These are phyloP conservation scores for Macaranga tanarius DNA, from an alignment of 441 rosid species.

Conservation along the genomic window DNA sequence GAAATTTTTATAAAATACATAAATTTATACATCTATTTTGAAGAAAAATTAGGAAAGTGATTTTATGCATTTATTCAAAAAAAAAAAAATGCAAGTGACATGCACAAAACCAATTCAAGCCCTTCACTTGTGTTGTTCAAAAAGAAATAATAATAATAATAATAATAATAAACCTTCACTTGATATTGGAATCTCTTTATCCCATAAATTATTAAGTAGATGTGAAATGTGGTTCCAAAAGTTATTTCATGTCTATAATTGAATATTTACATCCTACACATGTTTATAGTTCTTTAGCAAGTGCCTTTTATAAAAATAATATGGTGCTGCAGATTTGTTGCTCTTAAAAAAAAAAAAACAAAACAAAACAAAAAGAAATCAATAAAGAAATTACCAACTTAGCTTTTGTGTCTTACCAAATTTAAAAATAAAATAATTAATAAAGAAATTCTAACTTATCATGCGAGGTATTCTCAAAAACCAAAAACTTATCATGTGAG, in stretches of 20 bases:
- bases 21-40: too few species aligned
- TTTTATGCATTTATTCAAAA: too few species aligned
- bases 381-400: neutral
- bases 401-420: neutral
- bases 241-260: neutral
- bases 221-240: neutral
- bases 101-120: too few species aligned
- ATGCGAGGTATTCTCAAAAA: neutral
- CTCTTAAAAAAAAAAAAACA: neutral
- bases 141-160: too few species aligned
- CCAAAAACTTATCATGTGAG: constrained; percentile 2
- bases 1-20: too few species aligned
- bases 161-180: too few species aligned
- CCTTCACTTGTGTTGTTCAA: too few species aligned
- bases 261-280: neutral
- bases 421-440: too few species aligned
- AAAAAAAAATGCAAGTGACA: too few species aligned
- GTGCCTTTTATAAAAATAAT: neutral
- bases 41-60: too few species aligned
- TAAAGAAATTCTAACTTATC: neutral
- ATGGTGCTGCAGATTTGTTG: neutral
- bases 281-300: too few species aligned
- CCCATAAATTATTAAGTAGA: neutral
- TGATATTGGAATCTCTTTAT: neutral
- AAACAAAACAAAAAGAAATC: neutral